These are phyloP conservation scores for Alternaria rosae DNA, from an alignment of 2,329 filamentous ascomycete genomes.

Conservation along the genomic window DNA sequence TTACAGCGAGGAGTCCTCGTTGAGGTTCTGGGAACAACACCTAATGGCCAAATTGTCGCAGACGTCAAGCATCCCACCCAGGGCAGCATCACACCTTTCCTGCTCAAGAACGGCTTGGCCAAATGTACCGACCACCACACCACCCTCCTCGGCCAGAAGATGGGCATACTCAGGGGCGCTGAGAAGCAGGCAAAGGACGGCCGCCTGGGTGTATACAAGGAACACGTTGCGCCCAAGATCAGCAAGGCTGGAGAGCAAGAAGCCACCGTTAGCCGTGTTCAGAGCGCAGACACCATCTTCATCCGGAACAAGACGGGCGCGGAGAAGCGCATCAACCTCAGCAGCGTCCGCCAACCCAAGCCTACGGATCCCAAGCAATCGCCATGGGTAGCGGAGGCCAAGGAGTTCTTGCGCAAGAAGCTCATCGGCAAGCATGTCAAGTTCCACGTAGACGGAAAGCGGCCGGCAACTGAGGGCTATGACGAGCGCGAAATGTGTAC, in stretches of 20 bases:
- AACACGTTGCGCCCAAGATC: slow-evolving; percentile 73
- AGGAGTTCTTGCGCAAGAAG: slow-evolving; percentile 93
- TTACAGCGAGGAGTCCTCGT: slow-evolving; percentile 86
- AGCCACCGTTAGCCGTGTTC: slow-evolving; percentile 82
- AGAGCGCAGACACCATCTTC: slow-evolving; percentile 88
- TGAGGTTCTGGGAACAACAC: slow-evolving; percentile 83
- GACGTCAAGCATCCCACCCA: slow-evolving; percentile 80
- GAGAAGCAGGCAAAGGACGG: slow-evolving; percentile 84
- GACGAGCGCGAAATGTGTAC: slow-evolving; percentile 96
- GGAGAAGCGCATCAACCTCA: slow-evolving; percentile 91
- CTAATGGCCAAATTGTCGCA: slow-evolving; percentile 90
- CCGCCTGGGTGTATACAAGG: slow-evolving; percentile 81
- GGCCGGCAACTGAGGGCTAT: slow-evolving; percentile 86
- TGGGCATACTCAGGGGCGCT: slow-evolving; percentile 83
- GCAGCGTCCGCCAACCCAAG: slow-evolving; percentile 93
- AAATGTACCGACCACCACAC: slow-evolving; percentile 96
- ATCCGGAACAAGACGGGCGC: slow-evolving; percentile 82
- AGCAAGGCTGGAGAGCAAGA: slow-evolving; percentile 71
- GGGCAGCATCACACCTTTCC: slow-evolving; percentile 90
- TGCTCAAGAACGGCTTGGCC: slow-evolving; percentile 88
- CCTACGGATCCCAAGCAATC: slow-evolving; percentile 84
- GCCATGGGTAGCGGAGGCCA: slow-evolving; percentile 90
- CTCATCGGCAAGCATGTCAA: slow-evolving; percentile 96
- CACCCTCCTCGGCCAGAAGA: slow-evolving; percentile 85
- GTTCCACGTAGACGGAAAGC: slow-evolving; percentile 87